These are phyloP conservation scores for Endothia cerciana DNA, from an alignment of 2,329 filamentous ascomycete species.

Conservation along the genomic window DNA sequence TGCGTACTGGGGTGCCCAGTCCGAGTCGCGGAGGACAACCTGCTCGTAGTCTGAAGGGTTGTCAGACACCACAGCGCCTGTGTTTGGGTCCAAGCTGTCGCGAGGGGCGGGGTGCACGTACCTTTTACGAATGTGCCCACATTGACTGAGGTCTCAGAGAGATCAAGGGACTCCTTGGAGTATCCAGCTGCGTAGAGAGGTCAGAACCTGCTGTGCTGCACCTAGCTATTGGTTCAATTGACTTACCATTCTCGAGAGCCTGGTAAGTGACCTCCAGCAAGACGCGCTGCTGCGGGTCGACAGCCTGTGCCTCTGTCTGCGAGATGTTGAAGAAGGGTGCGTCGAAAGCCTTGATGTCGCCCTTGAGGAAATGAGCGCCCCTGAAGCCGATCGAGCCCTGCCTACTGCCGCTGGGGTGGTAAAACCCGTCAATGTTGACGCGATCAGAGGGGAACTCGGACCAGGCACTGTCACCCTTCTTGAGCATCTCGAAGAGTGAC, in stretches of 20 bases:
- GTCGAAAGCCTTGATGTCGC: slow-evolving; percentile 52
- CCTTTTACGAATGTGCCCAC: slow-evolving; percentile 57
- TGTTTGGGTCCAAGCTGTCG: slow-evolving; percentile 22
- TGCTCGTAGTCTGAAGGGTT: slow-evolving; percentile 51
- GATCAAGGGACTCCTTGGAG: slow-evolving; percentile 44
- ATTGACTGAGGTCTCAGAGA: slow-evolving; percentile 51
- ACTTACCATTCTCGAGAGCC: slow-evolving; percentile 52
- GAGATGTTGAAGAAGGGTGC: slow-evolving; percentile 57
- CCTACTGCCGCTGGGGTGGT: slow-evolving; percentile 67
- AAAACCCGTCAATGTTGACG: slow-evolving; percentile 69
- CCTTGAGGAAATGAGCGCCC: slow-evolving; percentile 56
- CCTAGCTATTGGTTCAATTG: no score
- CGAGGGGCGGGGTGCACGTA: slow-evolving; percentile 28
- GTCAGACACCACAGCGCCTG: neutral
- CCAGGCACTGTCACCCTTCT: slow-evolving; percentile 69
- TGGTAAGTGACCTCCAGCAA: slow-evolving; percentile 56
- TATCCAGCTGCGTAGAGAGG: slow-evolving; percentile 15
- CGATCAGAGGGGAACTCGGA: slow-evolving; percentile 65
- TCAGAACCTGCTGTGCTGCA: neutral
- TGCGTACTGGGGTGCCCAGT: slow-evolving; percentile 54
- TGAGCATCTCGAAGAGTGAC: slow-evolving; percentile 69
- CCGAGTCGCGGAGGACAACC: slow-evolving; percentile 52
- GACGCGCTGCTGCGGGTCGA: slow-evolving; percentile 58
- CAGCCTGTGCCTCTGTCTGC: slow-evolving; percentile 54
- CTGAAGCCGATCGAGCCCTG: slow-evolving; percentile 40